Evolutionary conservation across 768 basidiomycete genomes (phyloP), one percentile per base, ranked within the genome.

Genomic region (Hortiboletus campestris): DNA sequence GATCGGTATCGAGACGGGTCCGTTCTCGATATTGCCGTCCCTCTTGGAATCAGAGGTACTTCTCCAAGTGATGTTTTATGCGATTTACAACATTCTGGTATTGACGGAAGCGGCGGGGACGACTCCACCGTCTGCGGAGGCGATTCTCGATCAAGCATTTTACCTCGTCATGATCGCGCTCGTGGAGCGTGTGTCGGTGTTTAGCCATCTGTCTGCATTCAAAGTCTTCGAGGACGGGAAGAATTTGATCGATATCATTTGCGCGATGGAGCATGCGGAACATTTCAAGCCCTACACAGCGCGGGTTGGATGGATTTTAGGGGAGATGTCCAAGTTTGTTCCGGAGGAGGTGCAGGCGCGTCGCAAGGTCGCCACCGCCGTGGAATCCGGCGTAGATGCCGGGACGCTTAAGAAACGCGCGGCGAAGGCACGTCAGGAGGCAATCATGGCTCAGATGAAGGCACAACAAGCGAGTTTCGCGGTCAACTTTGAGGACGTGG

Each of bases 361-460:
- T 9, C 80, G 85, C 14, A 76, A 74, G 36, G 68, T 80, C 8
- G 66, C 75, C 3, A 75, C 80, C 29, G 63, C 67, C 12, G 64
- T 69, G 7, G 62, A 69, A 6, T 68, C 68, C 6, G 69, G 73
- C 1, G 65, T 76, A 22, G 82, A 86, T 56, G 72, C 82, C 3
- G 87, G 84, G 55, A 86, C 86, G 53, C 81, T 84, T 41, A 90
- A 88, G 77, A 92, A 91, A 67, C 79, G 78, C 29, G 91, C 94
- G 6, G 94, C 91, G 9, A 93, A 94, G 69, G 89, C 85, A 13
- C 79, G 95, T n/a, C 89, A 97, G 69, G 91, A 89, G 57, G 88
- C 90, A 0, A 91, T 99, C 64, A 91, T 99, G 93, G 84, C 86
- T 65, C 88, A 97, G 74, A 98, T 98, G 84, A 93, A 91, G 65